phyloP scores from a whole-genome alignment of 2,329 filamentous ascomycete genomes.

The Colletotrichum neosansevieriae region DNA sequence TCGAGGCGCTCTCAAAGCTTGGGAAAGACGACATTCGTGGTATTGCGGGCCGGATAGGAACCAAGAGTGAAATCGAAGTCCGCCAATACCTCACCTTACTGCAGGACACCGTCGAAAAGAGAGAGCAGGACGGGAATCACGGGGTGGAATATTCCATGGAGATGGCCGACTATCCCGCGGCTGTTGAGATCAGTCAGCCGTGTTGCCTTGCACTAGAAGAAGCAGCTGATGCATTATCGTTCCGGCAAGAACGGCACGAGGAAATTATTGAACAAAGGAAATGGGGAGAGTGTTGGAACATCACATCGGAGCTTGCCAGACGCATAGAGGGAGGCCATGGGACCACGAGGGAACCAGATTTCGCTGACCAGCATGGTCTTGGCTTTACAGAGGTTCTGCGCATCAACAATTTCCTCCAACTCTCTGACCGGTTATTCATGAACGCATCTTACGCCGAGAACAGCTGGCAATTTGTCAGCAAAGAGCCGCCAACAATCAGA shows the following conservation, averaged over 20 bases:
- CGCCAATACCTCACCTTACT: conserved; percentile 76
- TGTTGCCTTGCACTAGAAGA: conserved; percentile 76
- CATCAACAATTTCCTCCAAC: conserved; percentile 68
- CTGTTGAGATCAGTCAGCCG: conserved; percentile 75
- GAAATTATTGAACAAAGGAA: conserved; percentile 68
- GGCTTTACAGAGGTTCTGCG: conserved; percentile 70
- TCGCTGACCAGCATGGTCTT: conserved; percentile 47
- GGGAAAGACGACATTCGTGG: conserved; percentile 72
- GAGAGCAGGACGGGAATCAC: conserved; percentile 49
- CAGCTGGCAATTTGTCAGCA: conserved; percentile 75
- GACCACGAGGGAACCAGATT: conserved; percentile 16
- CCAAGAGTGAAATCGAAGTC: conserved; percentile 82
- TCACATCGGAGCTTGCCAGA: conserved; percentile 59
- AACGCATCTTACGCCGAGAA: conserved; percentile 71
- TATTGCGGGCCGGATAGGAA: conserved; percentile 73
- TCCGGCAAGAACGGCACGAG: conserved; percentile 74
- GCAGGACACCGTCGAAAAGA: conserved; percentile 59
- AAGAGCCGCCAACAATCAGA: conserved; percentile 77
- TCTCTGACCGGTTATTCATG: conserved; percentile 81
- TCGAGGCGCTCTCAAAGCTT: conserved; percentile 71
- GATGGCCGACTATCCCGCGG: conserved; percentile 74
- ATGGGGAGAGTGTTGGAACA: conserved; percentile 75
- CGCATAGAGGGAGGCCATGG: conserved; percentile 39
- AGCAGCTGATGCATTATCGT: conserved; percentile 74
- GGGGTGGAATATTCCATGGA: conserved; percentile 51